Base-by-base conservation (phyloP, 371 early-diverging fungal species). In the Syncephalastrum racemosum region DNA sequence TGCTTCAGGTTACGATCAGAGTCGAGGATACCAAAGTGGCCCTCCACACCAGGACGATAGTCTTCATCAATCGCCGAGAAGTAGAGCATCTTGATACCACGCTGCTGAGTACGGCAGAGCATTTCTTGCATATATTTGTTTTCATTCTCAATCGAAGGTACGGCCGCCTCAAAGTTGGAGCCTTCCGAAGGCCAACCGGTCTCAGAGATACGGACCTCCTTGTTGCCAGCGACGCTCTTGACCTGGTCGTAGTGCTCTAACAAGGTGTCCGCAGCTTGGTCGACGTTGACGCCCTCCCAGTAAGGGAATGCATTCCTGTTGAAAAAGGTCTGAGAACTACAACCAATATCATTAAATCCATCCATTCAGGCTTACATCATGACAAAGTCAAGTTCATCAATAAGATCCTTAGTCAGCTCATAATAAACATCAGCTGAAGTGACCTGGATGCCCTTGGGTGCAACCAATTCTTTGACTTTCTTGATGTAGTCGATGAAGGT, bases 111-210 rank as follows among this genome's bases (percentile, higher is more conserved):
- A 13, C 67, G 60, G 60, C 86, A 85, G 13, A 82, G 50, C 7
- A 75, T 71, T 15, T 64, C 65, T 3, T 59, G 52, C 22, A 79
- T 44, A 53, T 72, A 70, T 54, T 64, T 54, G 51, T 72, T 67
- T 56, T 81, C 67, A 53, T 85, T 86, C 7, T 71, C 62, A 15
- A 79, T 67, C 13, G 82, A 79, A 6, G 85, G 71, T 36, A 71
- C 69, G 3, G 81, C 66, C 10, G 60, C 64, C 3, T 70, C 83
- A 59, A 66, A 81, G 63, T 78, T 75, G 27, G 50, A 67, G 18
- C 88, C 87, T 16, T 41, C 70, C 19, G 81, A 71, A 25, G 88
- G 88, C 87, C 87, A 87, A 18, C 88, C 88, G 24, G 85, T 85
- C 64, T 87, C 86, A 31, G 82, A 77, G 23, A 86, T 77, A n/a